These are phyloP conservation scores for Tricholoma bakamatsutake DNA, from an alignment of 768 basidiomycete genomes.

Conservation along the genomic window DNA sequence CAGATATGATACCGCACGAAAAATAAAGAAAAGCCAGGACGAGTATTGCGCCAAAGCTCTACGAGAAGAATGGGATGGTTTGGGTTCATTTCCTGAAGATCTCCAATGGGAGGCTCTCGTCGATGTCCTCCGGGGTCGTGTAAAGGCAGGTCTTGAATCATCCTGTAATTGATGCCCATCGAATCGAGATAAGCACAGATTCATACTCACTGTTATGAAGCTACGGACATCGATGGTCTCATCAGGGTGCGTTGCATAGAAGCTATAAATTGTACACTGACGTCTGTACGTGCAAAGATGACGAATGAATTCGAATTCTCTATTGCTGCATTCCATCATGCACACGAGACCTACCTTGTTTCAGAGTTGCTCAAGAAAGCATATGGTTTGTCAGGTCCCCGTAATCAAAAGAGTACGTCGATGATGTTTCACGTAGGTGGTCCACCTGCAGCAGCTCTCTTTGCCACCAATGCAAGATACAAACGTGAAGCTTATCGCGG, in stretches of 20 bases:
- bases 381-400: conserved; percentile 39
- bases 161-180: not conserved
- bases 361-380: conserved; percentile 68
- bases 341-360: conserved; percentile 78
- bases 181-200: conserved; percentile 27
- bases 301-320: conserved; percentile 83
- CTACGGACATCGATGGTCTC: conserved; percentile 66
- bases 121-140: conserved; percentile 70
- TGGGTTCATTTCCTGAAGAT: conserved; percentile 60
- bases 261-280: not conserved
- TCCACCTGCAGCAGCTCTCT: conserved; percentile 71
- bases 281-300: conserved; percentile 36
- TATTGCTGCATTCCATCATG: conserved; percentile 73
- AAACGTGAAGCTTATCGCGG: conserved; percentile 81
- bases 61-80: conserved; percentile 37
- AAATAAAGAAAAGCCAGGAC: conserved; percentile 65
- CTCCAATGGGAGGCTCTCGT: conserved; percentile 77
- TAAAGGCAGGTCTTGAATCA: conserved; percentile 44
- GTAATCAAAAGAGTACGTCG: not conserved
- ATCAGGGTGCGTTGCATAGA: conserved; percentile 47
- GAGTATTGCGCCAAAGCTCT: conserved; percentile 52
- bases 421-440: conserved; percentile 34
- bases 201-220: conserved; percentile 50
- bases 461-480: conserved; percentile 52
- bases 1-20: conserved; percentile 58